Evolutionary conservation across 371 early-diverging fungal species (phyloP).

Genomic region (Amoeboaphelidium occidentale): DNA sequence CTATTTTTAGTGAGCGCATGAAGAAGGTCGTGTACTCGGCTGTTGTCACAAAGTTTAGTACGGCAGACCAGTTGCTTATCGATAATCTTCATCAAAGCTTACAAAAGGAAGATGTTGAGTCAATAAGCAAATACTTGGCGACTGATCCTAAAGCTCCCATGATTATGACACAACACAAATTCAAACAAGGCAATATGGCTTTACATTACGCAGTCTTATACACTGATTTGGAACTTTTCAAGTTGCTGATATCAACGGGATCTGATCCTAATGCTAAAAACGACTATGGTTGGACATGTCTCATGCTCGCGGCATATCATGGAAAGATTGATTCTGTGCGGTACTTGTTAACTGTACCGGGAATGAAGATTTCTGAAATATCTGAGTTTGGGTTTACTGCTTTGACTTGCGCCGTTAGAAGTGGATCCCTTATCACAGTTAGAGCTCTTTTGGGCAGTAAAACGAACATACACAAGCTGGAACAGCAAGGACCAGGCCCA

Average conservation of each 20-base stretch:
- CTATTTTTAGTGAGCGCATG: too few relatives aligned
- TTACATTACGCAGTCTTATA: not conserved
- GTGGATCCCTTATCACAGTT: not conserved
- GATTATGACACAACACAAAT: not conserved
- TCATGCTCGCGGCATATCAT: not conserved
- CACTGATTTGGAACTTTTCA: not conserved
- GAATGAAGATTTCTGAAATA: not conserved
- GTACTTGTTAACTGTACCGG: not conserved
- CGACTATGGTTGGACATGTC: not conserved
- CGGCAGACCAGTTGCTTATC: too few relatives aligned
- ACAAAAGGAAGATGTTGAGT: too few relatives aligned
- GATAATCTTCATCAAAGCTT: too few relatives aligned
- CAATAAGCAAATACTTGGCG: too few relatives aligned
- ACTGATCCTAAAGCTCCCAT: too few relatives aligned
- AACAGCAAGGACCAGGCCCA: not conserved
- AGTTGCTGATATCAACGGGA: not conserved
- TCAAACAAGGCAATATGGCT: not conserved
- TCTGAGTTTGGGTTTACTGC: not conserved
- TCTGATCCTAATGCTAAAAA: not conserved
- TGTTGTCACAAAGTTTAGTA: too few relatives aligned
- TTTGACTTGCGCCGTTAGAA: not conserved
- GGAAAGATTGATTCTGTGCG: not conserved
- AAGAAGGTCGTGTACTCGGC: too few relatives aligned
- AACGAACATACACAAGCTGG: not conserved
- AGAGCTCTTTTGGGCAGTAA: not conserved